Evolutionary conservation across 2,329 filamentous ascomycete species (phyloP).

Genomic region (Penicillium sp.): DNA sequence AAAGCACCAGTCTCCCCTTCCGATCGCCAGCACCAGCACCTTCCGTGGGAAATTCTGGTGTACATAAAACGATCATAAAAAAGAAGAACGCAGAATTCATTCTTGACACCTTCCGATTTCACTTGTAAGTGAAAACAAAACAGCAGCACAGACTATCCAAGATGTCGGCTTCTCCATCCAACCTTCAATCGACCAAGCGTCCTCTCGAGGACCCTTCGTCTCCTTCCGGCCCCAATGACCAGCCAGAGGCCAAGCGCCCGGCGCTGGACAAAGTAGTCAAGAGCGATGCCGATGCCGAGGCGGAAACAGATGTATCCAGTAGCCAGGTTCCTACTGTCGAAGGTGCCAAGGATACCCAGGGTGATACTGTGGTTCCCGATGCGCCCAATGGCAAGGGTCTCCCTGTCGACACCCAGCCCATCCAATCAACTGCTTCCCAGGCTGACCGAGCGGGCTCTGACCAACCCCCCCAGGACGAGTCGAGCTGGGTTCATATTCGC

Average conservation of each 20-base stretch:
- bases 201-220: slow-evolving; percentile 96
- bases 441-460: slow-evolving; percentile 50
- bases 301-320: slow-evolving; percentile 32
- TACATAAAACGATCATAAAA: slow-evolving; percentile 65
- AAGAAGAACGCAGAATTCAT: slow-evolving; percentile 54
- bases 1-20: slow-evolving; percentile 42
- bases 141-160: slow-evolving; percentile 40
- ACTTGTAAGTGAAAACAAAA: slow-evolving; percentile 41
- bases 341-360: slow-evolving; percentile 47
- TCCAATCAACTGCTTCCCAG: slow-evolving; percentile 56
- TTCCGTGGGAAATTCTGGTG: slow-evolving; percentile 88
- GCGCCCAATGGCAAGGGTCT: slow-evolving; percentile 55
- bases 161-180: slow-evolving; percentile 68
- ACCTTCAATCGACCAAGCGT: slow-evolving; percentile 65
- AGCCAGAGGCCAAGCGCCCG: slow-evolving; percentile 94
- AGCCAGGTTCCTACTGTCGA: slow-evolving; percentile 17
- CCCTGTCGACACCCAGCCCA: slow-evolving; percentile 55
- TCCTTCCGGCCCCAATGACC: slow-evolving; percentile 83
- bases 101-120: slow-evolving; percentile 46
- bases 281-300: slow-evolving; percentile 52
- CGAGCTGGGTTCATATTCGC: slow-evolving; percentile 93
- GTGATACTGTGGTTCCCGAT: slow-evolving; percentile 68
- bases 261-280: slow-evolving; percentile 89
- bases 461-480: slow-evolving; percentile 73
- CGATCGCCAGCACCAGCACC: slow-evolving; percentile 71